Conservation (phyloP, 2,329 filamentous ascomycete genomes). For the Camillea tinctor region DNA sequence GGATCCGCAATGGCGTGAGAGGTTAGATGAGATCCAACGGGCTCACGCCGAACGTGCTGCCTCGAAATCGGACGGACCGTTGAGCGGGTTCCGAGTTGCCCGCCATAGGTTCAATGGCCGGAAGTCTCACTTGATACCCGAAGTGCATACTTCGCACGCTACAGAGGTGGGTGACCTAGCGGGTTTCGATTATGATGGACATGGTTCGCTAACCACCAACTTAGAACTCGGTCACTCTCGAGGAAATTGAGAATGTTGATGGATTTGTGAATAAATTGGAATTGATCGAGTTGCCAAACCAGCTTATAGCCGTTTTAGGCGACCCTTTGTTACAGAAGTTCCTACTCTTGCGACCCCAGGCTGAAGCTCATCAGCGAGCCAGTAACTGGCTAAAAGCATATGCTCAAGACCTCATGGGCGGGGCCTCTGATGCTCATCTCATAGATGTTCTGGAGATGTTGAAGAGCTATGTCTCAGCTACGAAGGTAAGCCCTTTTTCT, state of each 20-base stretch:
- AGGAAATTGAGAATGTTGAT: slow-evolving; percentile 72
- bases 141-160: slow-evolving; percentile 72
- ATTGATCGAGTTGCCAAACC: slow-evolving; percentile 76
- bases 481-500: slow-evolving; percentile 45
- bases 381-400: slow-evolving; percentile 59
- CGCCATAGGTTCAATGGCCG: slow-evolving; percentile 47
- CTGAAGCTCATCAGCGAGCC: slow-evolving; percentile 50
- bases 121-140: slow-evolving; percentile 57
- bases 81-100: slow-evolving; percentile 63
- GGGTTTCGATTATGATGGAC: neutral
- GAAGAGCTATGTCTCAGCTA: slow-evolving; percentile 53
- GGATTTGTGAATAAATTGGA: slow-evolving; percentile 72
- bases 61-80: slow-evolving; percentile 39
- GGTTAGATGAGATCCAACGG: slow-evolving; percentile 66
- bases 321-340: slow-evolving; percentile 80
- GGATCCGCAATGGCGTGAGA: slow-evolving; percentile 71
- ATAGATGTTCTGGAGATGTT: slow-evolving; percentile 56
- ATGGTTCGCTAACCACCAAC: slow-evolving; percentile 29
- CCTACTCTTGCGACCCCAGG: slow-evolving; percentile 60
- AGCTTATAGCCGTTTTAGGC: slow-evolving; percentile 72
- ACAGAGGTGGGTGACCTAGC: slow-evolving; percentile 53
- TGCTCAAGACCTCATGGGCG: slow-evolving; percentile 54
- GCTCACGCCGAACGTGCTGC: slow-evolving; percentile 49
- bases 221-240: slow-evolving; percentile 64
- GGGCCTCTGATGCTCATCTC: slow-evolving; percentile 49